Conservation (phyloP, 2,329 filamentous ascomycete species). For the Aspergillus sp. region DNA sequence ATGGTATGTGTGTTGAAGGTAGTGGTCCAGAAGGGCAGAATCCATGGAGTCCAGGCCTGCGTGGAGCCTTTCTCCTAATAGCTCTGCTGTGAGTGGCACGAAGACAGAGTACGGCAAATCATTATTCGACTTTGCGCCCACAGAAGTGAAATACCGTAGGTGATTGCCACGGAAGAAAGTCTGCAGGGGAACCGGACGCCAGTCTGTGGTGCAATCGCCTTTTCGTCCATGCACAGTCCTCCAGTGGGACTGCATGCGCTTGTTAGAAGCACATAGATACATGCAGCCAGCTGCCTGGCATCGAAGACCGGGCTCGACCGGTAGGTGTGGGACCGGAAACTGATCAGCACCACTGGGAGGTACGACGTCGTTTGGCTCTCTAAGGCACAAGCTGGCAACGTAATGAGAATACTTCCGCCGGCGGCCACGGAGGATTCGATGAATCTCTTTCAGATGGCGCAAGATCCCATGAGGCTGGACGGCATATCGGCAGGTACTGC, state of each 20-base stretch:
- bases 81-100: background rate
- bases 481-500: slow-evolving; percentile 28
- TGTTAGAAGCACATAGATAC: slow-evolving; percentile 32
- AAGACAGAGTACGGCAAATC: background rate
- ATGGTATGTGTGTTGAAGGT: background rate
- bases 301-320: slow-evolving; percentile 26
- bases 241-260: slow-evolving; percentile 38
- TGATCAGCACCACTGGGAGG: slow-evolving; percentile 16
- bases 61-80: background rate
- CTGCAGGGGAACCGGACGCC: slow-evolving; percentile 22
- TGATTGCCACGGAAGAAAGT: slow-evolving; percentile 33
- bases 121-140: too few species aligned
- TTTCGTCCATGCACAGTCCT: slow-evolving; percentile 16
- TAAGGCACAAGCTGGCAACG: slow-evolving; percentile 17
- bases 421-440: slow-evolving; percentile 20
- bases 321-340: slow-evolving; percentile 30
- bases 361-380: slow-evolving; percentile 23
- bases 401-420: slow-evolving; percentile 19
- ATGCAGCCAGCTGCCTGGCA: slow-evolving; percentile 19
- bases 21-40: background rate
- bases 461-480: slow-evolving; percentile 28
- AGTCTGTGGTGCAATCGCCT: slow-evolving; percentile 6
- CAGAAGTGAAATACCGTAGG: slow-evolving; percentile 26
- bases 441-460: slow-evolving; percentile 36
- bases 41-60: background rate